Evolutionary conservation across 352 stramenopile genomes (phyloP).

Genomic region (Globisporangium ultimum): DNA sequence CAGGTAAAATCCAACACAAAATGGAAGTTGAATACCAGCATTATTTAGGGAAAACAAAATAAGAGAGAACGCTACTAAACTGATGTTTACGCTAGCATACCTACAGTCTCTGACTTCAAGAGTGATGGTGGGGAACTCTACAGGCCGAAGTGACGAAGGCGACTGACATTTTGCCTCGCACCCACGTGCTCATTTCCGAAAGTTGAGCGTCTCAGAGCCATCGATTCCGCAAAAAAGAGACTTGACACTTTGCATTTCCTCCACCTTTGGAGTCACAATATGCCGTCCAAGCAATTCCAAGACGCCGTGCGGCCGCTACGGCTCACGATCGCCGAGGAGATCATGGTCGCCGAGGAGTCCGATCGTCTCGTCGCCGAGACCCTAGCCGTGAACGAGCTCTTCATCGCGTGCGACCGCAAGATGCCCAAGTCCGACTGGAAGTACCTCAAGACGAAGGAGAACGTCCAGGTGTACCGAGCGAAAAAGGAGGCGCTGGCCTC

Average conservation of each 20-base stretch:
- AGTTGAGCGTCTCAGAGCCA: too few species aligned
- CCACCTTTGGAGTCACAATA: neutral
- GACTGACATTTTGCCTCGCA: too few species aligned
- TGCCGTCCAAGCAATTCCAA: neutral
- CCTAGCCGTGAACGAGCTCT: conserved; percentile 18
- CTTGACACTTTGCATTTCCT: neutral
- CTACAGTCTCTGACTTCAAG: too few species aligned
- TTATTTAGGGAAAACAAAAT: too few species aligned
- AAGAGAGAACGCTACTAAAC: too few species aligned
- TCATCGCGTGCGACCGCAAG: conserved; percentile 6
- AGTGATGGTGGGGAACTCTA: too few species aligned
- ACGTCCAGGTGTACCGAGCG: conserved; percentile 9
- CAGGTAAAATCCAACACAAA: too few species aligned
- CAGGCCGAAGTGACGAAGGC: too few species aligned
- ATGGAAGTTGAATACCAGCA: too few species aligned
- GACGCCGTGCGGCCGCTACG: neutral
- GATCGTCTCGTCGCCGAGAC: conserved; percentile 27
- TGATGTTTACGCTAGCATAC: too few species aligned
- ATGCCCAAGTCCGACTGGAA: conserved; percentile 20
- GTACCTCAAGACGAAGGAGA: conserved; percentile 14
- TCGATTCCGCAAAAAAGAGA: neutral
- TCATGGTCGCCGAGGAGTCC: conserved; percentile 23
- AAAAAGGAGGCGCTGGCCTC: neutral
- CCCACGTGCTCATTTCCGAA: too few species aligned
- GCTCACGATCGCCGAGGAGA: conserved; percentile 15